Evolutionary conservation across 306 rosid species (phyloP).

Genomic region (Lithocarpus polystachyus): DNA sequence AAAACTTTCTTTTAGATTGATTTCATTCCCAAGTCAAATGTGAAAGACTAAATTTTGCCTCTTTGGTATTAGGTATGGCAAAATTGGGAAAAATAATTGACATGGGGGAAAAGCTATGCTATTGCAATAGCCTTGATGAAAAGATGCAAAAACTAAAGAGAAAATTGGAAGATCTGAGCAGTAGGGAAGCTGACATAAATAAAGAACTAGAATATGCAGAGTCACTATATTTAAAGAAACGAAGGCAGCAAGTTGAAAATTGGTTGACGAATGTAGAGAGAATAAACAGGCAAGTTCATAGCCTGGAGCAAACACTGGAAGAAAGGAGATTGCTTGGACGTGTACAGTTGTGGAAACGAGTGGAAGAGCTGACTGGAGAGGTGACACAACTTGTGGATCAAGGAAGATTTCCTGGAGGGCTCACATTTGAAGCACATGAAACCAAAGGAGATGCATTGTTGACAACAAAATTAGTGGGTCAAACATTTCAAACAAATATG

Average conservation of each 20-base stretch:
- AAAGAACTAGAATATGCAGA: slow-evolving; percentile 26
- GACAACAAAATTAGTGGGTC: slow-evolving; percentile 27
- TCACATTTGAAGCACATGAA: slow-evolving; percentile 7
- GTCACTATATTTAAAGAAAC: slow-evolving; percentile 17
- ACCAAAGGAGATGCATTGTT: slow-evolving; percentile 23
- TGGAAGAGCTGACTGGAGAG: slow-evolving; percentile 18
- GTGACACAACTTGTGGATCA: slow-evolving; percentile 20
- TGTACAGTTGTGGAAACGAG: not conserved
- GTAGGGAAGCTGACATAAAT: slow-evolving; percentile 28
- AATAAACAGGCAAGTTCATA: slow-evolving; percentile 18
- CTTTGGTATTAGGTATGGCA: not conserved
- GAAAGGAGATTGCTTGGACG: slow-evolving; percentile 8
- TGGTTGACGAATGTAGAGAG: slow-evolving; percentile 25
- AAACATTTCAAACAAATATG: slow-evolving; percentile 8
- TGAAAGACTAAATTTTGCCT: not conserved
- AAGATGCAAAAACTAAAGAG: slow-evolving; percentile 22
- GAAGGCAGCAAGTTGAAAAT: slow-evolving; percentile 20
- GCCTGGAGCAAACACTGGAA: slow-evolving; percentile 7
- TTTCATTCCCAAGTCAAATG: not conserved
- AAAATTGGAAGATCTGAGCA: slow-evolving; percentile 24
- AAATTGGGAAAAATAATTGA: slow-evolving; percentile 2
- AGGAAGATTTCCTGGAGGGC: slow-evolving; percentile 30
- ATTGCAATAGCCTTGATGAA: not conserved
- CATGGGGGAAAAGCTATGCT: not conserved
- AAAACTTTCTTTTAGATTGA: not conserved